These are phyloP conservation scores for Dinochytrium kinnereticum DNA, from an alignment of 371 early-diverging fungal species.

Conservation along the genomic window DNA sequence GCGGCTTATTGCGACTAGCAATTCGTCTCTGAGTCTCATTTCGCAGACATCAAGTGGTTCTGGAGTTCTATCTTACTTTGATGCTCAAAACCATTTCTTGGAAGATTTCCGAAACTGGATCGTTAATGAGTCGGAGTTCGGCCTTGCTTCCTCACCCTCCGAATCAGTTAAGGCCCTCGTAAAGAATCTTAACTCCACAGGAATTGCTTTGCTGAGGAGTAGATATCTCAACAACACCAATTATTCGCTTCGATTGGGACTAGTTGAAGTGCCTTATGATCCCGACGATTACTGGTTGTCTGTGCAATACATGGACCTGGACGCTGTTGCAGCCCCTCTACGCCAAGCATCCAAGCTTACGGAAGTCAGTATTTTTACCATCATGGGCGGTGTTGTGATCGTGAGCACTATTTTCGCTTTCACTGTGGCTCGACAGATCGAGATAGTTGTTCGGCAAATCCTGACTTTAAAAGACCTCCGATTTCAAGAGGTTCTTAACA, in stretches of 20 bases:
- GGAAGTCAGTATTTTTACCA: slow-evolving; percentile 17
- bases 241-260: slow-evolving; percentile 1
- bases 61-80: neutral
- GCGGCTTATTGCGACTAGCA: slow-evolving; percentile 15
- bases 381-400: slow-evolving; percentile 17
- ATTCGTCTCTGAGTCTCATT: neutral
- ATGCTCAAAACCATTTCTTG: neutral
- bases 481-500: slow-evolving; percentile 25
- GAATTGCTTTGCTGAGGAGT: neutral
- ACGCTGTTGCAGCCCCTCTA: slow-evolving; percentile 6
- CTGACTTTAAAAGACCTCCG: slow-evolving; percentile 21
- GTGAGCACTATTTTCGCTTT: slow-evolving; percentile 22
- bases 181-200: neutral
- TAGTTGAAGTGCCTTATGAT: slow-evolving; percentile 5
- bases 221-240: neutral
- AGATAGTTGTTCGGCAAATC: slow-evolving; percentile 24
- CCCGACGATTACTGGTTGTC: slow-evolving; percentile 5
- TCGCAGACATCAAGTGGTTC: neutral
- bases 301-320: slow-evolving; percentile 21
- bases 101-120: slow-evolving; percentile 2
- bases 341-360: slow-evolving; percentile 3
- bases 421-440: slow-evolving; percentile 21
- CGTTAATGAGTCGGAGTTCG: neutral
- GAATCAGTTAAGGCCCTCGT: neutral
- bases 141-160: neutral